These are phyloP conservation scores for Volvariella surrecta DNA, from an alignment of 1,284 basidiomycete genomes.

Conservation along the genomic window DNA sequence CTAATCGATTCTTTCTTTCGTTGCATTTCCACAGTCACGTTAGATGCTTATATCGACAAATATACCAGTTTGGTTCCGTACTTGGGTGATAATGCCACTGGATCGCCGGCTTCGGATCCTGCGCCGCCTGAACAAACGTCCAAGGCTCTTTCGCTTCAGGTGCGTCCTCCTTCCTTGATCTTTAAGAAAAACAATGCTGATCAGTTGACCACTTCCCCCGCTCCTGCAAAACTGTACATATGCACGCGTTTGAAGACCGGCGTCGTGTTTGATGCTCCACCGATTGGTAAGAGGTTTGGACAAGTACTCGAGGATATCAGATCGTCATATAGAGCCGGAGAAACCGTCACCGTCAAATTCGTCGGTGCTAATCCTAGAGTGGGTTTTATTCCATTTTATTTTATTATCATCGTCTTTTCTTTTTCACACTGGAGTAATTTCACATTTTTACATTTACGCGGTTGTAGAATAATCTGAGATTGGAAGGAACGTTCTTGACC, in stretches of 20 bases:
- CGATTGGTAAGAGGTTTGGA: constrained; percentile 56
- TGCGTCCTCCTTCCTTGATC: constrained; percentile 18
- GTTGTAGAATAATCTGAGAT: constrained; percentile 64
- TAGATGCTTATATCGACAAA: constrained; percentile 75
- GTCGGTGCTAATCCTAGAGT: constrained; percentile 77
- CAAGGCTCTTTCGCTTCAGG: constrained; percentile 63
- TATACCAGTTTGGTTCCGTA: constrained; percentile 60
- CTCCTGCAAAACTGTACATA: constrained; percentile 6
- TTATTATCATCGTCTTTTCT: neutral
- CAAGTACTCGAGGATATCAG: constrained; percentile 51
- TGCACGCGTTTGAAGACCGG: constrained; percentile 32
- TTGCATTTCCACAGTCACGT: constrained; percentile 37
- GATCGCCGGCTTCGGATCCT: constrained; percentile 46
- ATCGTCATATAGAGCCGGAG: constrained; percentile 41
- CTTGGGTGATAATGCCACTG: constrained; percentile 42
- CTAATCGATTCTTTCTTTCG: constrained; percentile 5
- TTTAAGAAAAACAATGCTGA: neutral
- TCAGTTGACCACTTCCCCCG: neutral
- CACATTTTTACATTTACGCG: constrained; percentile 4
- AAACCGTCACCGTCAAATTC: constrained; percentile 57
- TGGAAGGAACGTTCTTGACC: constrained; percentile 68
- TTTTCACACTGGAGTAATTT: constrained; percentile 7
- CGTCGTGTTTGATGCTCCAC: constrained; percentile 54
- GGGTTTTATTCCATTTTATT: too few relatives aligned
- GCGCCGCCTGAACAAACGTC: constrained; percentile 60